Base-by-base conservation (phyloP, 2,329 filamentous ascomycete genomes). In the Ilyonectria destructans region DNA sequence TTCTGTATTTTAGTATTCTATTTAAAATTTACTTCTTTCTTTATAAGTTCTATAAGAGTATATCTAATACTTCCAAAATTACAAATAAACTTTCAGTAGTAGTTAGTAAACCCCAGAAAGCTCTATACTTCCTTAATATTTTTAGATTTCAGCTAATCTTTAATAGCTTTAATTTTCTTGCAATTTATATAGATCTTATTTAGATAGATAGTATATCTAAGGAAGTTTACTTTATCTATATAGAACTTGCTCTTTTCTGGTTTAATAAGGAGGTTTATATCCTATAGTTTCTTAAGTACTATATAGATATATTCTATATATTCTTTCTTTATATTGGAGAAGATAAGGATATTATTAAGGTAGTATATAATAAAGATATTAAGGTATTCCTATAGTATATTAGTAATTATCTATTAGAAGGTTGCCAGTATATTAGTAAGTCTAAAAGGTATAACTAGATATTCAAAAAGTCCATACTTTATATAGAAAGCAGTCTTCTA, bases 401-500 rank as follows among this genome's bases (percentile, higher is more conserved):
- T 60, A 55, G 66, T 71, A 60, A 71, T 71, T 67, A 71, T 70
- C 10, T 40, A n/a, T 60, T 75, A 68, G 33, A 73, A 72, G 57
- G 52, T 62, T 37, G 43, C 56, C 19, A 46, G 45, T 8, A 37
- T 65, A 66, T 78, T 78, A 51, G 65, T 58, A n/a, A 58, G n/a
- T 58, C 9, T 23, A 33, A 48, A 26, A 10, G 21, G 13, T 67
- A 79, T 77, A 29, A 83, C 72, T 35, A 77, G 49, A 51, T 75
- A 83, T 65, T 83, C 60, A 69, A 70, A 83, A 8, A 48, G 19
- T 70, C 75, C 73, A 70, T 77, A 82, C 19, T 71, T 45, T 1
- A 74, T 82, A 23, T 62, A 23, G 62, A 82, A 83, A 0, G 73
- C 72, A 13, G 69, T 82, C 55, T 79, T 80, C 73, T 70, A 81